Evolutionary conservation across 1,139 yeast species (phyloP), one percentile per base, ranked within the genome.

Genomic region (Debaryomyces nepalensis): DNA sequence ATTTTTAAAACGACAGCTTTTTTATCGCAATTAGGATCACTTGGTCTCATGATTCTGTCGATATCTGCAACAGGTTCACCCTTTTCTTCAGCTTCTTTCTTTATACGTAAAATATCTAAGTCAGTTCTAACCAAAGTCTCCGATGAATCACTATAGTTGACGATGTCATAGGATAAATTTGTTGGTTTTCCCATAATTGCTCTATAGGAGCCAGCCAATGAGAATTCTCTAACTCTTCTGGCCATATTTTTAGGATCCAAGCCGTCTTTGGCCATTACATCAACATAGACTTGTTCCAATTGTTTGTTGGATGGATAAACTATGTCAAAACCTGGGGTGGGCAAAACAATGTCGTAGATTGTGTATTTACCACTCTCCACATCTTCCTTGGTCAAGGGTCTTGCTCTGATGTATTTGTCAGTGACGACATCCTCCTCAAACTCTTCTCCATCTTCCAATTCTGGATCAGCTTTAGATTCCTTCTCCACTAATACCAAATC

Each of bases 321-420:
- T 20, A 93, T 79, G 58, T 89, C 97, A 60, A 81, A 89, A 0
- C 99, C 99, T 2, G 99, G 99, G 2, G 96, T 79, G 10, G 99
- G 98, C 43, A 95, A 71, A 2, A 95, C 96, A 29, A 93, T 75
- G 62, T 95, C 98, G 55, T 77, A 84, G 32, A 93, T 86, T 15
- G 85, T 65, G 59, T 77, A 87, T 44, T 75, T 76, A 0, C 80
- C 79, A 2, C 70, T 51, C 15, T 73, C 80, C 18, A 87, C 67
- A 50, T 91, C 98, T 49, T 84, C 90, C 44, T 79, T 74, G 1
- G 95, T 85, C 15, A 89, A 75, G 0, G 84, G 76, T 47, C 82
- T 75, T 2, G 95, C 97, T 45, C 86, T 75, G 15, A 74, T 66
- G 46, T 76, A 81, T 20, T 66, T 71, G 29, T 71, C 74, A 23